Percentiles rank a stretch among this genome's conserved stretches.
phyloP scores from a whole-genome alignment of 2,329 filamentous ascomycete genomes.

The Leptographium lundbergii region DNA sequence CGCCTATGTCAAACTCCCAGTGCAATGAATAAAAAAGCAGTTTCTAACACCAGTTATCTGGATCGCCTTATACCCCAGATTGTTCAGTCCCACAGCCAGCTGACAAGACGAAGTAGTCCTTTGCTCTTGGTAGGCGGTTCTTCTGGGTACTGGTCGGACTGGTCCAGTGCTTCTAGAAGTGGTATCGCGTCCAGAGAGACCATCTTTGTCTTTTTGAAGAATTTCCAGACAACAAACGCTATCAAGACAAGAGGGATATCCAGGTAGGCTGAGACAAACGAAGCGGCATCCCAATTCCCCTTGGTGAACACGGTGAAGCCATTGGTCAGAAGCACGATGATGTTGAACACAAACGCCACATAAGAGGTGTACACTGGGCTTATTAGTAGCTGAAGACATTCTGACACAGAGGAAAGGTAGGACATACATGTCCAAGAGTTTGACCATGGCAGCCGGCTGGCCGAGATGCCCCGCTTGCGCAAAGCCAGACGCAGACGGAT shows the following conservation, averaged over 20 bases:
- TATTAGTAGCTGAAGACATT: slow-evolving; percentile 10
- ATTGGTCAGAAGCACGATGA: slow-evolving; percentile 52
- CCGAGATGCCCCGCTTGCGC: slow-evolving; percentile 36
- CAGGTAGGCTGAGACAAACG: slow-evolving; percentile 53
- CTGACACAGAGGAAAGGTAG: background rate
- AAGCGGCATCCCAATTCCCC: slow-evolving; percentile 38
- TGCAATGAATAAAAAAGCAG: too few relatives aligned
- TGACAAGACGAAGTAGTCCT: slow-evolving; percentile 18
- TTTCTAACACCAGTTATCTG: too few relatives aligned
- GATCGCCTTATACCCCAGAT: background rate
- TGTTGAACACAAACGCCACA: slow-evolving; percentile 13
- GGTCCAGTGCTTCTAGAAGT: slow-evolving; percentile 36
- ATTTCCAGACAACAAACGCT: slow-evolving; percentile 8
- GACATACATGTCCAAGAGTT: slow-evolving; percentile 48
- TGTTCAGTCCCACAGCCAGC: slow-evolving; percentile 24
- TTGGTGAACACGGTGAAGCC: slow-evolving; percentile 55
- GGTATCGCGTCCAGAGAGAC: slow-evolving; percentile 25
- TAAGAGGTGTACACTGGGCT: slow-evolving; percentile 27
- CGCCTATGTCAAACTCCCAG: too few relatives aligned
- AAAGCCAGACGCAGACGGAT: slow-evolving; percentile 43
- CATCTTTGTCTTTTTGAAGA: slow-evolving; percentile 5
- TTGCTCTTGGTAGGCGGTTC: slow-evolving; percentile 16
- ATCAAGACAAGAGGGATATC: slow-evolving; percentile 37
- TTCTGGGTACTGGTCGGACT: slow-evolving; percentile 24
- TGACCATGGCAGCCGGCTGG: slow-evolving; percentile 44